Percentiles rank a stretch among this genome's conserved stretches.
Conservation (phyloP, 768 basidiomycete genomes). For the Amanita pseudoporphyria region DNA sequence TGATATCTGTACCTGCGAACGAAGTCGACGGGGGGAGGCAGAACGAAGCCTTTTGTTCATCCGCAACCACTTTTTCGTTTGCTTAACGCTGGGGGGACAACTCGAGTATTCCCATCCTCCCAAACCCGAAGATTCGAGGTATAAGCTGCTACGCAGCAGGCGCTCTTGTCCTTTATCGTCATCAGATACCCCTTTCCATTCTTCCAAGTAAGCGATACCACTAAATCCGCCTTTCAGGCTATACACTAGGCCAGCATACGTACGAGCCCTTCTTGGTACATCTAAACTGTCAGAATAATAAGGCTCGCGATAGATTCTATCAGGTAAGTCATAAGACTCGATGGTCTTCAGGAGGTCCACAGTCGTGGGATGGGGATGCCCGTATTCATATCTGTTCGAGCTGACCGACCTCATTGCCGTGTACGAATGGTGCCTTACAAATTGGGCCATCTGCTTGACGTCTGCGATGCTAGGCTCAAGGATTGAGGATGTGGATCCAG, state of each 20-base stretch:
- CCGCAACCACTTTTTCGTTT: constrained; percentile 47
- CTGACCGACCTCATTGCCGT: constrained; percentile 14
- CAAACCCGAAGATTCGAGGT: constrained; percentile 23
- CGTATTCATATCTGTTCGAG: constrained; percentile 38
- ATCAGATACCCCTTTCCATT: constrained; percentile 35
- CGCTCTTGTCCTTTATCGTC: not conserved
- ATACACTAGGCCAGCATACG: constrained; percentile 77
- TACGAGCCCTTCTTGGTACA: constrained; percentile 54
- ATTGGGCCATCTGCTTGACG: constrained; percentile 18
- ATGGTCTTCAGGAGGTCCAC: constrained; percentile 36
- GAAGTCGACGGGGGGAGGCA: constrained; percentile 14
- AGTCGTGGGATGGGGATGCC: constrained; percentile 37
- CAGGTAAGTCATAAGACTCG: constrained; percentile 38
- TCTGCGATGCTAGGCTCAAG: not conserved
- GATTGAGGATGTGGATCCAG: not conserved
- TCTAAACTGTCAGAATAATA: constrained; percentile 71
- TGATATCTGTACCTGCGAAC: constrained; percentile 41
- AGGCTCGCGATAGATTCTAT: constrained; percentile 64
- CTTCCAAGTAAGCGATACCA: constrained; percentile 46
- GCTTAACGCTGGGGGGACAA: constrained; percentile 50
- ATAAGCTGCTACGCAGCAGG: not conserved
- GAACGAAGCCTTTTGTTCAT: constrained; percentile 16
- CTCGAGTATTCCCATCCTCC: constrained; percentile 79
- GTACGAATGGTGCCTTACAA: constrained; percentile 15
- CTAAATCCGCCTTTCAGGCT: constrained; percentile 54